A percentile compares a stretch with the other conserved stretches of the same genome.
phyloP scores from a whole-genome alignment of 164 flowering plant species.

The Warburgia ugandensis region DNA sequence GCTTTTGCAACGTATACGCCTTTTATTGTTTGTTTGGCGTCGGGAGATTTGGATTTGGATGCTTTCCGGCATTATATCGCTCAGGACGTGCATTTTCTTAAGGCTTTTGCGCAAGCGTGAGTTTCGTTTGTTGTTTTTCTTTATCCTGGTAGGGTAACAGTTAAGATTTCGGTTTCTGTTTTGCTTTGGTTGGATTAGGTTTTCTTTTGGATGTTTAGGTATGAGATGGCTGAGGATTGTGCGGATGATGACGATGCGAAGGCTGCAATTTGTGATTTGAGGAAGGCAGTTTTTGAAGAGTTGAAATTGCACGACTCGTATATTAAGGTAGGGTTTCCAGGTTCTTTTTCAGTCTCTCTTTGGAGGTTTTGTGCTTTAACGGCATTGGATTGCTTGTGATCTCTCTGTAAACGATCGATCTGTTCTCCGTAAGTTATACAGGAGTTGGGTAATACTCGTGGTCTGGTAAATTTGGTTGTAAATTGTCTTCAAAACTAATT shows the following conservation, averaged over 20 bases:
- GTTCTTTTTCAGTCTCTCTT: neutral
- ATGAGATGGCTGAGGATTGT: conserved; percentile 76
- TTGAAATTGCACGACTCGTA: conserved; percentile 68
- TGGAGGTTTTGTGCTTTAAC: neutral
- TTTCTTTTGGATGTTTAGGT: conserved; percentile 26
- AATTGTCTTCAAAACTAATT: too few species aligned
- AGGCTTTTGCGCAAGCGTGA: conserved; percentile 78
- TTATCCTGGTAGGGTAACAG: neutral
- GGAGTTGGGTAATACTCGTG: too few species aligned
- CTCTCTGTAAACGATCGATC: too few species aligned
- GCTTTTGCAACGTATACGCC: conserved; percentile 59
- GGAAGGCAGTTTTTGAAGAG: conserved; percentile 53
- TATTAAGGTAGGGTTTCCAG: conserved; percentile 34
- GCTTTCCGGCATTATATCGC: conserved; percentile 59
- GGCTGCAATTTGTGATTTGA: conserved; percentile 46
- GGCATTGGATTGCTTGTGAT: neutral
- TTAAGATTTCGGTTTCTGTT: neutral
- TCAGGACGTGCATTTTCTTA: conserved; percentile 75
- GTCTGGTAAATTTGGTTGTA: too few species aligned
- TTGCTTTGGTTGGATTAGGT: neutral
- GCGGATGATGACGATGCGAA: conserved; percentile 95
- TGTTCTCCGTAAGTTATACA: too few species aligned
- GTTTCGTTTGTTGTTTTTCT: conserved; percentile 14
- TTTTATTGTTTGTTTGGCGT: conserved; percentile 57
- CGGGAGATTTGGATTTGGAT: conserved; percentile 57